Conservation (phyloP, 2,329 filamentous ascomycete species). For the Calycina herbarum region DNA sequence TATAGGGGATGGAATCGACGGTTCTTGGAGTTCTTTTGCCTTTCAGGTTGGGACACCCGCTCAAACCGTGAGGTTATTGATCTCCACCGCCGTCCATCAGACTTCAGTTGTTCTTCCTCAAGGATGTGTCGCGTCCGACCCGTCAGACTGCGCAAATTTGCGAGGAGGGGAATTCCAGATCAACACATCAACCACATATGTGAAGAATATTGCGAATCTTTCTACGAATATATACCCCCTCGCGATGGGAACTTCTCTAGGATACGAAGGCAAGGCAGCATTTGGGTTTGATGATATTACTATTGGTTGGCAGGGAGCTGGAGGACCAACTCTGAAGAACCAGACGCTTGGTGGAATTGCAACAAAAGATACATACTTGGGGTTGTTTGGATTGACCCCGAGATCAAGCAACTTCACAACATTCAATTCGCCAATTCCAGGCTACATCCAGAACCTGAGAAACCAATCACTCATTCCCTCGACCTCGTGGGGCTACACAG, state of each 20-base stretch:
- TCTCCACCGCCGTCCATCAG: constrained; percentile 68
- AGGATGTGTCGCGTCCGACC: constrained; percentile 49
- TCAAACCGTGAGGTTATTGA: constrained; percentile 53
- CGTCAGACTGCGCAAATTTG: constrained; percentile 49
- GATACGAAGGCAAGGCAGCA: constrained; percentile 15
- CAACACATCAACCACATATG: constrained; percentile 51
- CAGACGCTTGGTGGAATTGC: constrained; percentile 14
- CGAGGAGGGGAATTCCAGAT: constrained; percentile 60
- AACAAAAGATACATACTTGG: constrained; percentile 28
- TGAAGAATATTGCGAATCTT: constrained; percentile 34
- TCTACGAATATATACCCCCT: constrained; percentile 37
- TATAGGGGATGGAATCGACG: constrained; percentile 62
- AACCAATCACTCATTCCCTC: constrained; percentile 39
- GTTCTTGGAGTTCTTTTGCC: constrained; percentile 69
- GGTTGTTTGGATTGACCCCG: constrained; percentile 41
- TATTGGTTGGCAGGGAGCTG: constrained; percentile 22
- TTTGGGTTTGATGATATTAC: constrained; percentile 21
- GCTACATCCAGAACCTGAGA: constrained; percentile 40
- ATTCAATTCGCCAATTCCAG: constrained; percentile 38
- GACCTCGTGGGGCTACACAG: constrained; percentile 44
- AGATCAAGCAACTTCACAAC: constrained; percentile 41
- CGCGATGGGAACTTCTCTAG: constrained; percentile 12
- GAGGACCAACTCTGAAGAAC: constrained; percentile 24
- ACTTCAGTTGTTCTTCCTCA: constrained; percentile 63
- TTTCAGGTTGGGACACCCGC: constrained; percentile 56